A percentile compares a stretch with the other conserved stretches of the same genome.
Evolutionary conservation across 2,329 filamentous ascomycete species (phyloP).

Genomic region (Cladosporium sp.): DNA sequence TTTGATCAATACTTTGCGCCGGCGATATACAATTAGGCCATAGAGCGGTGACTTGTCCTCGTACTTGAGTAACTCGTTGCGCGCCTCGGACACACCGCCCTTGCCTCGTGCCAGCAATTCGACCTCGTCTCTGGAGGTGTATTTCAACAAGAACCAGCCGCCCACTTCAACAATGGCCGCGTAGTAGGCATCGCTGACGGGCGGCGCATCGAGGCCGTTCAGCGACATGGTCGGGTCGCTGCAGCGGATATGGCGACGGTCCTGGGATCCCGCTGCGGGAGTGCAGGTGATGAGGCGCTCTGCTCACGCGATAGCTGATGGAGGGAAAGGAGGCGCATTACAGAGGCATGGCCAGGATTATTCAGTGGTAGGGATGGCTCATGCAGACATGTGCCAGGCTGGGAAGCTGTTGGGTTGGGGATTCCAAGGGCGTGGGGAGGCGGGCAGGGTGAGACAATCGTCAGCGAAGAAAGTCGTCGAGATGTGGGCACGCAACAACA

Average conservation of each 20-base stretch:
- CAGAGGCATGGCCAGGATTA: background rate
- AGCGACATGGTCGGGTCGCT: conserved; percentile 66
- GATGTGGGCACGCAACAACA: background rate
- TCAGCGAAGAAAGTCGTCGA: background rate
- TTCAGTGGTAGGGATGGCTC: background rate
- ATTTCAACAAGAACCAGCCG: conserved; percentile 96
- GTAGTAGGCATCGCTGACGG: conserved; percentile 80
- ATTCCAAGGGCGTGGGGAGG: too few relatives aligned
- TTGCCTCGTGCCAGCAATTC: conserved; percentile 70
- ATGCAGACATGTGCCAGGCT: background rate
- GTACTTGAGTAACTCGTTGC: conserved; percentile 70
- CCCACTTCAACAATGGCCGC: conserved; percentile 74
- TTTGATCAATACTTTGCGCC: conserved; percentile 86
- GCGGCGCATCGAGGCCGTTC: conserved; percentile 81
- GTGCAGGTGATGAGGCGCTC: conserved; percentile 14
- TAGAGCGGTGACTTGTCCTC: conserved; percentile 84
- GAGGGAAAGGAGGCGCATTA: conserved; percentile 6
- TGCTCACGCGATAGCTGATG: background rate
- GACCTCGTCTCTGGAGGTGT: conserved; percentile 81
- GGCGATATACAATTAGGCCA: conserved; percentile 82
- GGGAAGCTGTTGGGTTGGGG: too few relatives aligned
- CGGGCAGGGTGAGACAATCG: too few relatives aligned
- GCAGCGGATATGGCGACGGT: conserved; percentile 15
- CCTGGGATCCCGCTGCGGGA: conserved; percentile 8
- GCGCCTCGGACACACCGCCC: conserved; percentile 78